Evolutionary conservation across 2,329 filamentous ascomycete species (phyloP).

Genomic region (Neopestalotiopsis sp.): DNA sequence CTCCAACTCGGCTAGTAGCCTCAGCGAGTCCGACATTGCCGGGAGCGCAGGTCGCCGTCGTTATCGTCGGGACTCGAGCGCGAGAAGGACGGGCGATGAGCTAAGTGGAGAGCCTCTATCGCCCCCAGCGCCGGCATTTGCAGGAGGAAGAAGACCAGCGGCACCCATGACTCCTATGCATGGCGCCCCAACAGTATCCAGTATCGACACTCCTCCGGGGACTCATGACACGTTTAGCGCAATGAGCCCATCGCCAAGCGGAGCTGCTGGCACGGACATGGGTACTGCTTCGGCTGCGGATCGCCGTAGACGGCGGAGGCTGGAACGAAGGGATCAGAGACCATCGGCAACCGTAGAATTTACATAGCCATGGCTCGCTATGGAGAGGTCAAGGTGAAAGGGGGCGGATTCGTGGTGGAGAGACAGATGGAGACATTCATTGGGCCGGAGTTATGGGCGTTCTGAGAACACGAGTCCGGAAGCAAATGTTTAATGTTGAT

Average conservation of each 20-base stretch:
- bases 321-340: slow-evolving; percentile 56
- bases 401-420: not conserved
- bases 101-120: slow-evolving; percentile 50
- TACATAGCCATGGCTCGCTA: slow-evolving; percentile 19
- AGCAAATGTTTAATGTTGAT: not conserved
- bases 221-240: slow-evolving; percentile 61
- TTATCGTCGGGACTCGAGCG: slow-evolving; percentile 61
- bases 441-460: slow-evolving; percentile 5
- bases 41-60: slow-evolving; percentile 45
- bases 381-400: not conserved
- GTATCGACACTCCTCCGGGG: slow-evolving; percentile 51
- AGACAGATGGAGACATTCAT: slow-evolving; percentile 14
- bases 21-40: slow-evolving; percentile 62
- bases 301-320: slow-evolving; percentile 59
- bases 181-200: slow-evolving; percentile 49
- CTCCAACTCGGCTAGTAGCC: slow-evolving; percentile 59
- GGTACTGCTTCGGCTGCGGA: slow-evolving; percentile 52
- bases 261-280: slow-evolving; percentile 42
- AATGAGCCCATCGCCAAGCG: slow-evolving; percentile 53
- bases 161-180: slow-evolving; percentile 20
- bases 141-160: slow-evolving; percentile 50
- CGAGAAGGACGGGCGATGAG: slow-evolving; percentile 54
- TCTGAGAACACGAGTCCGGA: not conserved
- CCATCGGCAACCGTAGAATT: slow-evolving; percentile 29
- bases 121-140: slow-evolving; percentile 63